Conservation (phyloP, 2,329 filamentous ascomycete genomes). For the Thermoascus crustaceus region DNA sequence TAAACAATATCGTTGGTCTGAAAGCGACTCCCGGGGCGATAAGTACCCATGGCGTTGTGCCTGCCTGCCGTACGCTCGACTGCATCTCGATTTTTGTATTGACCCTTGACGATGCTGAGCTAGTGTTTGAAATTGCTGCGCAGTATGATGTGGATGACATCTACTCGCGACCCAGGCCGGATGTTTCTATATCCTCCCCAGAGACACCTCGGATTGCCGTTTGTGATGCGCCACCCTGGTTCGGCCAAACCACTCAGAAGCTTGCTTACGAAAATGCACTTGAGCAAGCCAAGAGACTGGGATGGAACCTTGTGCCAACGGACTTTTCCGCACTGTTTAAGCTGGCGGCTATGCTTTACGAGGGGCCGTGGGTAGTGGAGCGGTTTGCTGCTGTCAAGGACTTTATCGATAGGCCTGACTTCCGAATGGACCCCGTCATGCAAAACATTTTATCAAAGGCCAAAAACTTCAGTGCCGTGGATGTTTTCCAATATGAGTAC, state of each 20-base stretch:
- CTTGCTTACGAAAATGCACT: slow-evolving; percentile 11
- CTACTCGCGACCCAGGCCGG: slow-evolving; percentile 36
- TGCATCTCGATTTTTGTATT: slow-evolving; percentile 49
- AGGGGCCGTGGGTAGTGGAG: slow-evolving; percentile 51
- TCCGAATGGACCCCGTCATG: slow-evolving; percentile 27
- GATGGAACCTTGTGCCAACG: too few relatives aligned
- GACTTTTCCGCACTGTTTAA: slow-evolving; percentile 44
- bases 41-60: slow-evolving; percentile 16
- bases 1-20: slow-evolving; percentile 18
- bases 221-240: slow-evolving; percentile 3
- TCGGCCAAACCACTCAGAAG: slow-evolving; percentile 4
- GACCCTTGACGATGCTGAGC: slow-evolving; percentile 42
- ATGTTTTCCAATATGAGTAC: slow-evolving; percentile 22
- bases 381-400: slow-evolving; percentile 40
- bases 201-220: not conserved
- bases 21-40: slow-evolving; percentile 20
- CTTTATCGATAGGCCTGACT: slow-evolving; percentile 31
- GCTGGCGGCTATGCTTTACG: slow-evolving; percentile 50
- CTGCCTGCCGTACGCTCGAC: slow-evolving; percentile 50
- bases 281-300: too few relatives aligned
- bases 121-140: slow-evolving; percentile 42
- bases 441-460: slow-evolving; percentile 33
- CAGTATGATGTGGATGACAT: slow-evolving; percentile 43
- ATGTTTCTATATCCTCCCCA: too few relatives aligned
- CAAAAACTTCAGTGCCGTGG: slow-evolving; percentile 32